Evolutionary conservation across 1,284 basidiomycete genomes (phyloP).

Genomic region (Farysia itapuensis): DNA sequence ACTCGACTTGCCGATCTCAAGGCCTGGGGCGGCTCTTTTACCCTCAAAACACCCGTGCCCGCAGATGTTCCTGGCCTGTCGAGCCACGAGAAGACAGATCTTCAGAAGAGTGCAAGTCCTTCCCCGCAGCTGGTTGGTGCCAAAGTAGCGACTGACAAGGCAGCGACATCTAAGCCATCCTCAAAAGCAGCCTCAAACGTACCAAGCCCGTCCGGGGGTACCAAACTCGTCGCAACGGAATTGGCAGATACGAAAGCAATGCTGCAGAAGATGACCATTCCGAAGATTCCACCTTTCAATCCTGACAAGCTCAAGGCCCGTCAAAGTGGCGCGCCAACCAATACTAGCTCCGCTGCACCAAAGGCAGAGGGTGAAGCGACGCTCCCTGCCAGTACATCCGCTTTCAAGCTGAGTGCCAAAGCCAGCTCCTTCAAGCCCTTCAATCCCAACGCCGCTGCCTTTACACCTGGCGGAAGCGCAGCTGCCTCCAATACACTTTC

Average conservation of each 20-base stretch:
- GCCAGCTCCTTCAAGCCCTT: slow-evolving; percentile 72
- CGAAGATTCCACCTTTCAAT: slow-evolving; percentile 88
- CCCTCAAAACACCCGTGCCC: slow-evolving; percentile 91
- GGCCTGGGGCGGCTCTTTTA: slow-evolving; percentile 90
- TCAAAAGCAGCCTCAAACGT: slow-evolving; percentile 13
- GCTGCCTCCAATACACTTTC: slow-evolving; percentile 7
- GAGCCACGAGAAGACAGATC: slow-evolving; percentile 40
- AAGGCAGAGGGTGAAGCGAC: slow-evolving; percentile 16
- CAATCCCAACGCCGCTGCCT: slow-evolving; percentile 62
- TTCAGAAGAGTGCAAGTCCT: slow-evolving; percentile 50
- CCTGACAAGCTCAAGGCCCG: slow-evolving; percentile 62
- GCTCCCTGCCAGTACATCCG: slow-evolving; percentile 57
- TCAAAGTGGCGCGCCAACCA: slow-evolving; percentile 16
- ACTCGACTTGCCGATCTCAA: slow-evolving; percentile 86
- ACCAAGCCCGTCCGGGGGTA: slow-evolving; percentile 18
- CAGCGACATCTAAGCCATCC: slow-evolving; percentile 14
- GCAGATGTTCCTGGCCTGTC: slow-evolving; percentile 81
- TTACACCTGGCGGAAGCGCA: slow-evolving; percentile 61
- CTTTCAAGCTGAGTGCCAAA: slow-evolving; percentile 80
- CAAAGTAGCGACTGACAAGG: slow-evolving; percentile 18
- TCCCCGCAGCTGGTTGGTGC: slow-evolving; percentile 9
- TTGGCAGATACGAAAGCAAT: slow-evolving; percentile 45
- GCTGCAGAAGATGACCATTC: slow-evolving; percentile 68
- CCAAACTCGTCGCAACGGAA: slow-evolving; percentile 15
- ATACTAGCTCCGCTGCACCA: slow-evolving; percentile 2